phyloP scores from a whole-genome alignment of 73 alveolate species.

The Symbiodinium natans region DNA sequence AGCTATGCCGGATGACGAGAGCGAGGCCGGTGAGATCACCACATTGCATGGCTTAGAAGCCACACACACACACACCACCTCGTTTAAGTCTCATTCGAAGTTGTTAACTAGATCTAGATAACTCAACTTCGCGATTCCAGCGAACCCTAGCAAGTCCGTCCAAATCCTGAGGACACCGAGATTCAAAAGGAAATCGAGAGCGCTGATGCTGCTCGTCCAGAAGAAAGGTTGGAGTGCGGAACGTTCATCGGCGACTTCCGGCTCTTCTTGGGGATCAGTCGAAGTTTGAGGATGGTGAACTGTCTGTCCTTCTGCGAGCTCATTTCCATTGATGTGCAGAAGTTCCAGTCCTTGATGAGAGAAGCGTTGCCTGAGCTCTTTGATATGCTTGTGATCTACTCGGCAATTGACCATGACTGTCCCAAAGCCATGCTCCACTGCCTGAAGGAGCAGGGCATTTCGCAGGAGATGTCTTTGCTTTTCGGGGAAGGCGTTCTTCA shows the following conservation, averaged over 20 bases:
- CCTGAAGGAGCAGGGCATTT: conserved; percentile 18
- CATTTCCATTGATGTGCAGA: conserved; percentile 44
- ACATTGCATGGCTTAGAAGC: too few species aligned
- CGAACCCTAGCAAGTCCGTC: too few species aligned
- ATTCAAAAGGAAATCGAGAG: neutral
- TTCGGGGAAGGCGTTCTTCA: conserved; percentile 44
- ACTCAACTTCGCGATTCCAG: too few species aligned
- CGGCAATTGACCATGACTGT: conserved; percentile 51
- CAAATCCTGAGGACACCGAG: neutral
- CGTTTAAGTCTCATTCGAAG: too few species aligned
- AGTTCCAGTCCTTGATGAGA: conserved; percentile 35
- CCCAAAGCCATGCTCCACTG: neutral
- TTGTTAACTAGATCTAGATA: too few species aligned
- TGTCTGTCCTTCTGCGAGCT: conserved; percentile 28
- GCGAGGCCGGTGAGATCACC: neutral
- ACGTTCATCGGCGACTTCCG: conserved; percentile 9
- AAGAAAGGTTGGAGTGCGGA: neutral
- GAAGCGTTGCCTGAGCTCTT: conserved; percentile 33
- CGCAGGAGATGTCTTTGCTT: conserved; percentile 26
- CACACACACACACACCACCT: too few species aligned
- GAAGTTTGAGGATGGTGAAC: neutral
- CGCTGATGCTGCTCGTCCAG: neutral
- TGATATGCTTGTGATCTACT: conserved; percentile 35
- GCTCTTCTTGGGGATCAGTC: conserved; percentile 29
- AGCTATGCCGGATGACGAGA: neutral